A percentile compares a stretch with the other conserved stretches of the same genome.
Conservation (phyloP, 331 rosid species). For the Malus hybrid region DNA sequence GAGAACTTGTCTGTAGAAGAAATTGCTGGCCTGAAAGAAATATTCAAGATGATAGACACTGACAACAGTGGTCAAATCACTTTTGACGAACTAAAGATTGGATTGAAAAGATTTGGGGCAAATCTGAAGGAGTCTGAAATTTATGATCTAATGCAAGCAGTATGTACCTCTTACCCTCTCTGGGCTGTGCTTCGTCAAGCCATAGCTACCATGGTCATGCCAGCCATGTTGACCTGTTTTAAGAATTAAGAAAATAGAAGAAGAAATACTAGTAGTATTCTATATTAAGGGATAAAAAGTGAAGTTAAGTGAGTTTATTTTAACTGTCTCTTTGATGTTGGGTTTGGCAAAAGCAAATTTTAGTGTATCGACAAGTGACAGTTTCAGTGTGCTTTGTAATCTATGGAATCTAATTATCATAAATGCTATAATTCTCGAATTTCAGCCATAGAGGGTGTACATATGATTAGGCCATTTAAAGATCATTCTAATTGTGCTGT, state of each 20-base stretch:
- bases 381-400: no score
- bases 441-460: neutral
- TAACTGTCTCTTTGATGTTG: neutral
- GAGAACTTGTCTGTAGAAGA: slow-evolving; percentile 96
- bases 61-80: slow-evolving; percentile 95
- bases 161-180: slow-evolving; percentile 29
- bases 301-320: neutral
- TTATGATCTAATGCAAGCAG: slow-evolving; percentile 94
- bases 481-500: neutral
- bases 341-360: neutral
- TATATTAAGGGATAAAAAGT: neutral
- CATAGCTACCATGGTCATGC: neutral
- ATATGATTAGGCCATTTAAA: neutral
- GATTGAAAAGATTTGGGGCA: slow-evolving; percentile 89
- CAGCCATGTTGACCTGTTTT: neutral
- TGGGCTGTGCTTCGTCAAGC: no score
- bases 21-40: slow-evolving; percentile 90
- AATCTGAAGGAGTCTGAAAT: slow-evolving; percentile 92
- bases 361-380: neutral
- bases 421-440: neutral
- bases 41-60: slow-evolving; percentile 95
- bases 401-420: neutral
- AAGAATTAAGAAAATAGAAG: no score
- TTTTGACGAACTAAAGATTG: slow-evolving; percentile 92
- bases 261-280: neutral